phyloP scores from a whole-genome alignment of 75 land plant genomes.

The Pinus tabuliformis region DNA sequence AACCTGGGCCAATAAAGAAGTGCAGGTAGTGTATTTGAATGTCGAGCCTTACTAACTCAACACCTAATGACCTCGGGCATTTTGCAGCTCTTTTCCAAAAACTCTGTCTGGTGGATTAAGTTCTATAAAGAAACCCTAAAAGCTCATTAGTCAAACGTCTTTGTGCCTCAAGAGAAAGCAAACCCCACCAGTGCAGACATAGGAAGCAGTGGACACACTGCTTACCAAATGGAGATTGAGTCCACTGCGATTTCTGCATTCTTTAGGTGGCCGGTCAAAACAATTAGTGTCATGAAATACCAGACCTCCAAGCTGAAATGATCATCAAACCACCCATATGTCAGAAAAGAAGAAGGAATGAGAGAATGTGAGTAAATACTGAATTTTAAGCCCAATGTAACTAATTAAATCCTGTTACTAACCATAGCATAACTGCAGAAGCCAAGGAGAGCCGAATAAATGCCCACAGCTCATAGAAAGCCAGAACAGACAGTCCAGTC shows the following conservation, averaged over 20 bases:
- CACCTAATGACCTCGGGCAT: no score
- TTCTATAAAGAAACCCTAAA: no score
- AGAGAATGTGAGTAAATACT: neutral
- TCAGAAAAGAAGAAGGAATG: neutral
- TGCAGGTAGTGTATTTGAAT: no score
- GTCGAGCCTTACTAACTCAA: no score
- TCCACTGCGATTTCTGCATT: slow-evolving; percentile 68
- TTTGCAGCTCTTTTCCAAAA: no score
- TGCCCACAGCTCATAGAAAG: slow-evolving; percentile 50
- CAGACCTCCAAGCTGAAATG: slow-evolving; percentile 74
- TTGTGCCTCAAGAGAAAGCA: no score
- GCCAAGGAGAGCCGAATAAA: slow-evolving; percentile 79
- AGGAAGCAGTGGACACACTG: neutral
- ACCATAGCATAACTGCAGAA: slow-evolving; percentile 82
- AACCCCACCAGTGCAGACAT: no score
- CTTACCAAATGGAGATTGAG: slow-evolving; percentile 70
- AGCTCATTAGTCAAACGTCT: no score
- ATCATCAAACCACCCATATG: neutral
- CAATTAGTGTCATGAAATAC: slow-evolving; percentile 56
- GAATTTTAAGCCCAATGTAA: neutral
- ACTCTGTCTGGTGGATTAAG: no score
- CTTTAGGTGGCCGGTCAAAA: slow-evolving; percentile 61
- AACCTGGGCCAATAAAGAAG: no score
- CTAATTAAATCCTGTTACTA: neutral
- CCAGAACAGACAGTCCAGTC: slow-evolving; percentile 56